Evolutionary conservation across 768 basidiomycete genomes (phyloP), one percentile per base, ranked within the genome.

Genomic region (Auricularia cornea): DNA sequence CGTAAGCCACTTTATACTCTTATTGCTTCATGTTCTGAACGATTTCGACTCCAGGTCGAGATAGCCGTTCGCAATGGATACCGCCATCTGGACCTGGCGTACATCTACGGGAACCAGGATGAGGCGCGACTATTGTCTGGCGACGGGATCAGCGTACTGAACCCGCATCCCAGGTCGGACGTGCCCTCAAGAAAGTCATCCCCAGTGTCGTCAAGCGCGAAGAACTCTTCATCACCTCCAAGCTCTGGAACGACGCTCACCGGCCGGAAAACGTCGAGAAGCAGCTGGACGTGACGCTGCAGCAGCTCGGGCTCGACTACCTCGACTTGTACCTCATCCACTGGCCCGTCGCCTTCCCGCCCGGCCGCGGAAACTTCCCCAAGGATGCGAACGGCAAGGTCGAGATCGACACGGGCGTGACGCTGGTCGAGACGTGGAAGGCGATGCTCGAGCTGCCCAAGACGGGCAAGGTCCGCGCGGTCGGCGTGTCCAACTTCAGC

Each of bases 401-500:
- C 57, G 81, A 79, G 30, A 77, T 90, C 44, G 90, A 92, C 68
- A 73, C 72, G 0, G 70, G 83, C 62, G 82, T 83, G 1, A 80
- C 80, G 14, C 75, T 92, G 28, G 83, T 84, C 33, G 89, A 92
- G 14, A 93, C 91, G 38, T 92, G 91, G 91, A 87, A 84, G 68
- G 89, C 89, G 18, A 81, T 94, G 84, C 79, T 90, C 66, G 79
- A 78, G 44, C 81, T 94, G 14, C 83, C 80, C 18, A 83, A 86
- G 70, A 83, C 84, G 0, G 79, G 79, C 64, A 94, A 93, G 80
- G 88, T 85, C 71, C 81, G 77, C 70, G 80, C 83, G 1, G 77
- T 94, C 66, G 92, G 92, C 62, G 90, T 95, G 4, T 90, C 88
- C 68, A 94, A 94, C 82, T 92, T 91, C 75, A 84, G 81, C 20